Evolutionary conservation across 257 asterid genomes (phyloP), one percentile per base, ranked within the genome.

Genomic region (Ehretia macrophylla): DNA sequence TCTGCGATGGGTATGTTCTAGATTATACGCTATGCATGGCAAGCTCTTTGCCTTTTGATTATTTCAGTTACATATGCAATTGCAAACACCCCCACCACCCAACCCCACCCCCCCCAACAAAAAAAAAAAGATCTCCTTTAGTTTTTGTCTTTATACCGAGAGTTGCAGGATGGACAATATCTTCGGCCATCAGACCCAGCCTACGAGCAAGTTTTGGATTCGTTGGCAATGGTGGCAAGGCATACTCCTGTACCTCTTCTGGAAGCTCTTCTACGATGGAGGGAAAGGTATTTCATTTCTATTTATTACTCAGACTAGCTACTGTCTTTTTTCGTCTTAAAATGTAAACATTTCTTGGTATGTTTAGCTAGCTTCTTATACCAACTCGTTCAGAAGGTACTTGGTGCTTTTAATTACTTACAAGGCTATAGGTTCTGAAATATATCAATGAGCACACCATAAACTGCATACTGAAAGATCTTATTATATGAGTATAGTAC

Each of bases 131-230:
- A 14, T 14, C 11, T 47, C 52, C 52, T 47, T 47, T 13, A 0
- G 1, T 10, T 10, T 4, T 14, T 0, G 19, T 14, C n/a, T n/a
- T 48, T 39, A 58, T 18, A 58, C 56, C 55, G 66, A 56, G 69
- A 51, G 66, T 66, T 73, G 67, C 80, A 93, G 99, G 99, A 93
- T 76, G 99, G 99, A 40, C 99, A 93, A 68, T 93, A 93, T 72
- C 99, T 93, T 74, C 86, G 97, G 59, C 97, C 97, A 65, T 89
- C 99, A 56, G 99, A 93, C 65, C 99, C 99, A 22, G 96, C 97
- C 46, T 93, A 93, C 68, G 99, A 93, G 75, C 99, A 93, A 86
- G 99, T 93, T 58, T 64, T 93, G 63, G 99, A 93, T 79, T 93
- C 99, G 58, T 75, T 93, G 79, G 99, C 99, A 53, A 89, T 93